phyloP scores from a whole-genome alignment of 2,329 filamentous ascomycete species.

The Fusarium sterilihyphosum region DNA sequence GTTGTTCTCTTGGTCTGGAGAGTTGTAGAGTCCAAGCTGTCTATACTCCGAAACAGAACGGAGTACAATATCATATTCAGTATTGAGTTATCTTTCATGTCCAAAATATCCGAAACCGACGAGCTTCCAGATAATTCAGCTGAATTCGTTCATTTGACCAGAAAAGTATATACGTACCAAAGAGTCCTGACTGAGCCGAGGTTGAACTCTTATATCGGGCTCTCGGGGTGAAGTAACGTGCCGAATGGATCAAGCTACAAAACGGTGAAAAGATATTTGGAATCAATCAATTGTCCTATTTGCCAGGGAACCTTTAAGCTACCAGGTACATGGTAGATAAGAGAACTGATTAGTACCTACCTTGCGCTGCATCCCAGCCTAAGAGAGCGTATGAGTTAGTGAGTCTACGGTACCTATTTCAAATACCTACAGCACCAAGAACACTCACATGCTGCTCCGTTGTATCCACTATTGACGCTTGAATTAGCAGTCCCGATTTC shows the following conservation, averaged over 20 bases:
- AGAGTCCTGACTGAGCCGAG: background rate
- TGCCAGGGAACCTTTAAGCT: background rate
- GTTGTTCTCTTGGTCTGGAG: background rate
- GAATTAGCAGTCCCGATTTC: background rate
- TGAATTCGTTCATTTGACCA: background rate
- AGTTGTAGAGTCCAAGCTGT: background rate
- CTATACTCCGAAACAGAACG: background rate
- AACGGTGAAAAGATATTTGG: background rate
- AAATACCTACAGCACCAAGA: background rate
- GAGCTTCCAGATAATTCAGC: background rate
- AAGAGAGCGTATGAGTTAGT: background rate
- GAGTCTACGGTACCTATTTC: background rate
- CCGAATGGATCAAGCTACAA: background rate
- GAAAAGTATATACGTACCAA: background rate
- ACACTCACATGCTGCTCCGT: background rate
- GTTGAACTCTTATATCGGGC: background rate
- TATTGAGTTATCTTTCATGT: background rate
- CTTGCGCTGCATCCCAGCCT: background rate
- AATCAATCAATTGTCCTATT: background rate
- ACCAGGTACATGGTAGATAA: background rate
- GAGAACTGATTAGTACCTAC: background rate
- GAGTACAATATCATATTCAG: background rate
- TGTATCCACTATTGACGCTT: conserved; percentile 6
- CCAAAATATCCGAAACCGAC: background rate
- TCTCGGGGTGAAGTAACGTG: background rate